Base-by-base conservation (phyloP, 2,329 filamentous ascomycete species). In the Lachnellula subtilissima region DNA sequence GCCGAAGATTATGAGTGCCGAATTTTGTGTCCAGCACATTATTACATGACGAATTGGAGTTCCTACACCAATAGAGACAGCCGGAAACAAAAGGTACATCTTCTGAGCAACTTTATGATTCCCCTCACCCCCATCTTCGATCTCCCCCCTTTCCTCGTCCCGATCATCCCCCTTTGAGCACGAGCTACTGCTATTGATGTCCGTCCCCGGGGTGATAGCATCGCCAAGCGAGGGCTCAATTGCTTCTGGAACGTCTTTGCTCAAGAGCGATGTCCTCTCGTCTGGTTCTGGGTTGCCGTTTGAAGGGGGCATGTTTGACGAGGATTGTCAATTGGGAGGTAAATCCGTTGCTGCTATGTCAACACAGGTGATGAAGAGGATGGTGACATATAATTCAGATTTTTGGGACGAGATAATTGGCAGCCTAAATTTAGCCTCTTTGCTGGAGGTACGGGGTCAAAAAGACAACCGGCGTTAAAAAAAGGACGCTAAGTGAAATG, bases 21-120 rank as follows among this genome's bases (percentile, higher is more conserved):
- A 28, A 11, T 25, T 32, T 40, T 5, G n/a, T 22, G n/a, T 28
- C 35, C 14, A 48, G 17, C 12, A 14, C 5, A 28, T 36, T 37
- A 22, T n/a, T 42, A 47, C 8, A 11, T 4, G 28, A 12, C 2
- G 11, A 11, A 32, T 12, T 32, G 9, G 28, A 9, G 28, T 32
- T 32, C 78, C 69, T 74, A 84, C 81, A n/a, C 84, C 84, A 52
- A 86, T 78, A 8, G 78, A 80, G 48, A 87, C 71, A 1, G 84
- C 82, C 2, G 84, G 84, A 36, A 86, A 70, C 53, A 87, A 81
- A 61, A 80, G 81, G 54, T 76, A 77, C 67, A 87, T 75, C 59
- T 71, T 75, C 5, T 79, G 73, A 54, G 50, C 48, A 45, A 62
- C 53, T 14, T 64, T 62, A 1, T 55, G 45, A 32, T 65, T 60